Evolutionary conservation across 2,329 filamentous ascomycete genomes (phyloP), one percentile per base, ranked within the genome.

Genomic region (Bertia moriformis): DNA sequence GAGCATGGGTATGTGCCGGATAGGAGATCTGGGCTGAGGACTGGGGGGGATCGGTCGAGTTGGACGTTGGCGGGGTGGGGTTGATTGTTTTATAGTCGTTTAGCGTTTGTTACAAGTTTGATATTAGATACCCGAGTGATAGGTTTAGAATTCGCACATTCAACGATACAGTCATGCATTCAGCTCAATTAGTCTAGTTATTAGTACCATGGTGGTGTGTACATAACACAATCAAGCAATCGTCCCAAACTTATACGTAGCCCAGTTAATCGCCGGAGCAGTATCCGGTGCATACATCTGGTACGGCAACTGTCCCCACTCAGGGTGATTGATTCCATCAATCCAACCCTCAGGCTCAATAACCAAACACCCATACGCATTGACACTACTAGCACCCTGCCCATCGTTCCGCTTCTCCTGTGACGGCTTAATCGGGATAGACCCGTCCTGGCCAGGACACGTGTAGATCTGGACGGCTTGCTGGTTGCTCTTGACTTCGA

Each of bases 381-480:
- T 36, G 14, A 42, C 39, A 19, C 32, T 36, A 10, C 22, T 44
- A 48, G 47, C 12, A 50, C 38, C 32, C 45, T 55, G 52, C 35
- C 45, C 46, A 35, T 44, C 33, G 48, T 55, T 55, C 10, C 32
- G 32, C 32, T 35, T 35, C 10, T 7, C 12, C 32, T 35, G 32
- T 7, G 32, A 35, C 32, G 10, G 10, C 32, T 35, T 35, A 15
- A 17, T 35, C 7, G 32, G 51, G 22, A 61, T 61, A n/a, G 24
- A 10, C 51, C 71, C 71, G 45, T 76, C 69, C 53, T 71, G 65
- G 7, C 63, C 63, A 42, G 62, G 63, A 54, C 73, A 78, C 32
- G 62, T 66, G 55, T 76, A 78, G 44, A 78, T 64, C 52, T 78
- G 73, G 46, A 75, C 60, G 3, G 72, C 73, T 22, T 66, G 61